A percentile compares a stretch with the other conserved stretches of the same genome.
These are phyloP conservation scores for Nothomitra cinnamomea DNA, from an alignment of 2,329 filamentous ascomycete genomes.

Conservation along the genomic window DNA sequence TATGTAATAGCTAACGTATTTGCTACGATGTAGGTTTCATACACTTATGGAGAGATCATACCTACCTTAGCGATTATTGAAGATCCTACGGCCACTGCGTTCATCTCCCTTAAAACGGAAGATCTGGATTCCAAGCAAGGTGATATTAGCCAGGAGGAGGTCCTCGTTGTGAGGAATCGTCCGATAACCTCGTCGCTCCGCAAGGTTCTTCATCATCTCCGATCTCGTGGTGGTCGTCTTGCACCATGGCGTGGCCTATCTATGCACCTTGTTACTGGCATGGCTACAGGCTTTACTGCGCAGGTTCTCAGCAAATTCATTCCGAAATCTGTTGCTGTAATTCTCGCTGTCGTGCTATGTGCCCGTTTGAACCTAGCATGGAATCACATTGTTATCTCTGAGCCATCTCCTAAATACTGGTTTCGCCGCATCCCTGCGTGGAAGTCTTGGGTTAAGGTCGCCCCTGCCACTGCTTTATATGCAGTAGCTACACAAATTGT, in stretches of 20 bases:
- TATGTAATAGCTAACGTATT: not conserved
- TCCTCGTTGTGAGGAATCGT: conserved; percentile 24
- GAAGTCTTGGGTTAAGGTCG: conserved; percentile 49
- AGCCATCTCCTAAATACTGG: conserved; percentile 44
- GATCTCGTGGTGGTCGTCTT: conserved; percentile 42
- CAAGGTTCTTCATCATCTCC: conserved; percentile 42
- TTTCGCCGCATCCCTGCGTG: conserved; percentile 52
- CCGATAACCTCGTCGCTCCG: conserved; percentile 46
- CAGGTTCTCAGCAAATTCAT: conserved; percentile 26
- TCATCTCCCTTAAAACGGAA: conserved; percentile 30
- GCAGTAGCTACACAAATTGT: conserved; percentile 36
- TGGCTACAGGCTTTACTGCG: conserved; percentile 24
- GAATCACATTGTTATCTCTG: conserved; percentile 73
- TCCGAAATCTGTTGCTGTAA: conserved; percentile 30
- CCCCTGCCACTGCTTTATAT: conserved; percentile 48
- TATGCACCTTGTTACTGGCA: conserved; percentile 30
- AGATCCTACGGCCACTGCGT: conserved; percentile 35
- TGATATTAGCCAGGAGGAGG: conserved; percentile 14
- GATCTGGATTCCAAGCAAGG: conserved; percentile 14
- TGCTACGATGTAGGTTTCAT: conserved; percentile 18
- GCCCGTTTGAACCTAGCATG: conserved; percentile 58
- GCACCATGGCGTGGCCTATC: conserved; percentile 53
- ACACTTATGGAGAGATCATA: conserved; percentile 43
- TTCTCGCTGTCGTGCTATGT: conserved; percentile 42
- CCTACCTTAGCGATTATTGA: conserved; percentile 48